Evolutionary conservation across 225 moss, liverwort and hornwort genomes (phyloP), one percentile per base, ranked within the genome.

Genomic region (Climacium dendroides): DNA sequence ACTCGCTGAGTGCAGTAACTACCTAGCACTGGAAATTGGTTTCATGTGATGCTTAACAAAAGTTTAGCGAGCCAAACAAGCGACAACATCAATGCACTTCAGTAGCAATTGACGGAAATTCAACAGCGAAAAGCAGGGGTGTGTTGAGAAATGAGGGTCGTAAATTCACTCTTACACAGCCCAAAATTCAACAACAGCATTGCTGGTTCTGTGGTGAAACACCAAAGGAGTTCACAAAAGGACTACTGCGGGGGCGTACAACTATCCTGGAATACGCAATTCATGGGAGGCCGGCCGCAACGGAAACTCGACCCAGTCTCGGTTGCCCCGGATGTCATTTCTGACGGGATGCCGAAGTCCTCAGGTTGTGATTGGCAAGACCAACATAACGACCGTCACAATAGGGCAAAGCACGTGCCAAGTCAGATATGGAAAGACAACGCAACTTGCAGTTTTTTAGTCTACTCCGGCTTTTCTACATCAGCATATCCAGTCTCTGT

Each of bases 391-490:
- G 74, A 58, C 64, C 57, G 72, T 62, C 41, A 67, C 47, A 81
- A 60, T 41, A 11, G 75, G 62, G 54, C 69, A 72, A 62, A 78
- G 86, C 61, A 78, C 25, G 28, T 52, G 53, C 81, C 43, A 74
- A 84, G 80, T 61, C 70, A 37, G 64, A 48, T 62, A 48, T 32
- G n/a, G 25, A 88, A 50, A 70, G 28, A 74, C 60, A 15, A 65
- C 35, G 57, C 74, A 57, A 58, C 32, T 58, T 81, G 52, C 81
- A 61, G 7, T 15, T 24, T 70, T 70, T 17, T 19, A 19, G 39
- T 58, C 89, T 91, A 91, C 89, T 91, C 91, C 9, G 98, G 93
- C 90, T 97, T 99, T 88, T 99, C 99, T 30, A 95, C 85, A 70
- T 99, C 99, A 48, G 90, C 90, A 80, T 94, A 95, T 23, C 89